These are phyloP conservation scores for Euphorbia peplus DNA, from an alignment of 345 rosid species.

Conservation along the genomic window DNA sequence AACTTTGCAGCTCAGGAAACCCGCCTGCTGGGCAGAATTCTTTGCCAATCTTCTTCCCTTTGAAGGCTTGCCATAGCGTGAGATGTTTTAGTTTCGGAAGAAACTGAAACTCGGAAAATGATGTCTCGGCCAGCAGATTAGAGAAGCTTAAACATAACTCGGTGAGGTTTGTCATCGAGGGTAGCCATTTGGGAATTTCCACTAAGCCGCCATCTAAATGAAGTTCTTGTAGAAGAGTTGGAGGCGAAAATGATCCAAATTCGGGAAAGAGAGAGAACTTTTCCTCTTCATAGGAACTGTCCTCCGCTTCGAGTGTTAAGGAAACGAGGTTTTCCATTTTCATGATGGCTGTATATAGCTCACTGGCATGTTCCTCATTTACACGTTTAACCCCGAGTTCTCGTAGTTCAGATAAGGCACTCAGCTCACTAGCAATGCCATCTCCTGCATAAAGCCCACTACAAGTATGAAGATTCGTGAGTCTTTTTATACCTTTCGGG, in stretches of 20 bases:
- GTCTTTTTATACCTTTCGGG: constrained; percentile 2
- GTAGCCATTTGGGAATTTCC: constrained; percentile 13
- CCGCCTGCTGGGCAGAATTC: constrained; percentile 22
- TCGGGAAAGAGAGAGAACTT: neutral
- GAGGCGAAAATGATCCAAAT: constrained; percentile 15
- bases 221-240: constrained; percentile 7
- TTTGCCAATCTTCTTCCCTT: constrained; percentile 12
- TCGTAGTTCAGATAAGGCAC: constrained; percentile 12
- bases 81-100: constrained; percentile 20
- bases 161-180: constrained; percentile 13
- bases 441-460: constrained; percentile 25
- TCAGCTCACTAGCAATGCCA: constrained; percentile 13
- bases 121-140: neutral
- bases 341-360: constrained; percentile 12
- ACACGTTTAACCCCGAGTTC: constrained; percentile 10
- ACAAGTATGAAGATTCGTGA: constrained; percentile 8
- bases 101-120: neutral
- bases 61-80: neutral
- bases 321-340: constrained; percentile 17
- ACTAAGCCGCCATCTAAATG: neutral
- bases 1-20: constrained; percentile 1
- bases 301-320: constrained; percentile 11
- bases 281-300: neutral
- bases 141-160: neutral
- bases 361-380: constrained; percentile 10